Conservation (phyloP, 495 filamentous ascomycete species). For the Lichenothelia convexa region DNA sequence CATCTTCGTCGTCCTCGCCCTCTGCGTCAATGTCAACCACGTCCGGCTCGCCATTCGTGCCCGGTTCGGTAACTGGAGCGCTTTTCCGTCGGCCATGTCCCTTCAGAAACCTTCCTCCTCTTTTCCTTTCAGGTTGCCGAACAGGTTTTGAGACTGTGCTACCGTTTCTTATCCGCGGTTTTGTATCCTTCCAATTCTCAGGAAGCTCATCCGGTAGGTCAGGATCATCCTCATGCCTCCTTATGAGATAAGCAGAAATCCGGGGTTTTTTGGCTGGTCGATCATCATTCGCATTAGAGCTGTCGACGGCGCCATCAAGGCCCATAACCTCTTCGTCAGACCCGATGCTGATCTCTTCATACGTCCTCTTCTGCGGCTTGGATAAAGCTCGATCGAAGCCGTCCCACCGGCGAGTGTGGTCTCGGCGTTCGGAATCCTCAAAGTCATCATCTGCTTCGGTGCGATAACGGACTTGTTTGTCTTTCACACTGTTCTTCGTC, state of each 20-base stretch:
- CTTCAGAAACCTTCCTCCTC: too few relatives aligned
- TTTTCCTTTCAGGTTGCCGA: too few relatives aligned
- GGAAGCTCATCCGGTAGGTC: constrained; percentile 16
- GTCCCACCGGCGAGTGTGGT: background rate
- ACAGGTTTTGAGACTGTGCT: too few relatives aligned
- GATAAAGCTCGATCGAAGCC: background rate
- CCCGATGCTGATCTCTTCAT: constrained; percentile 14
- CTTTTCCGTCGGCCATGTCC: too few relatives aligned
- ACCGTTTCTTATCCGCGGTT: constrained; percentile 6
- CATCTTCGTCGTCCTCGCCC: constrained; percentile 6
- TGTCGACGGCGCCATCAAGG: constrained; percentile 6
- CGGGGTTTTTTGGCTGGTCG: constrained; percentile 2
- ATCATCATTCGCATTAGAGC: background rate
- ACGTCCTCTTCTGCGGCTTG: constrained; percentile 4
- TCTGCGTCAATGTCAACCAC: background rate
- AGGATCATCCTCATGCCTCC: constrained; percentile 12
- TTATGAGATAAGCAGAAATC: constrained; percentile 12
- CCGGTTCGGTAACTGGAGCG: too few relatives aligned
- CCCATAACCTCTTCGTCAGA: constrained; percentile 11
- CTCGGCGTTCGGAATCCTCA: too few relatives aligned
- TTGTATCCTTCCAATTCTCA: constrained; percentile 7
- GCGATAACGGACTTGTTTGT: constrained; percentile 11
- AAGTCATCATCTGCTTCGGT: constrained; percentile 15
- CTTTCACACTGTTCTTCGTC: constrained; percentile 1
- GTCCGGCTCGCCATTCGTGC: constrained; percentile 6